Evolutionary conservation across 129 eudicot genomes (phyloP).

Genomic region (Heracleum sosnowskyi): DNA sequence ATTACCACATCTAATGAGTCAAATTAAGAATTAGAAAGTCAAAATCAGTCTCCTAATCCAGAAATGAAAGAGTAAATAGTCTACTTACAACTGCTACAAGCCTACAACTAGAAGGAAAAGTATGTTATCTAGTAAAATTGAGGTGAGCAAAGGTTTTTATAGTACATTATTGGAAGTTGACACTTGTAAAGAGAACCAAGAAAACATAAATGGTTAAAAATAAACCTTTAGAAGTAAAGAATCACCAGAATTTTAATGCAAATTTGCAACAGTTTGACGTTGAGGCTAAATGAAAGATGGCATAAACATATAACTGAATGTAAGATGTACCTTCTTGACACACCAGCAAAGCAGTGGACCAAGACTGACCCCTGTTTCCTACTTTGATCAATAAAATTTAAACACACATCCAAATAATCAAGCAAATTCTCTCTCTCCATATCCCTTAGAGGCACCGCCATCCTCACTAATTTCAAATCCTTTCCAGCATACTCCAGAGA

Average conservation of each 20-base stretch:
- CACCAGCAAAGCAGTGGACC: conserved; percentile 99
- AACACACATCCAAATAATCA: conserved; percentile 83
- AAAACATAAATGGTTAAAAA: not conserved
- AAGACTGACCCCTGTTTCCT: conserved; percentile 75
- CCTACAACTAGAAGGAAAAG: not conserved
- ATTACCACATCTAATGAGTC: not conserved
- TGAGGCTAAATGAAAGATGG: conserved; percentile 5
- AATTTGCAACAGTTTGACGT: not conserved
- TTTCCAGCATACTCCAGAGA: conserved; percentile 77
- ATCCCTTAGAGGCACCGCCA: conserved; percentile 92
- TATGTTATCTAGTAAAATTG: not conserved
- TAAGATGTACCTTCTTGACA: conserved; percentile 75
- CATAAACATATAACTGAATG: conserved; percentile 4
- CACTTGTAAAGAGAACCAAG: not conserved
- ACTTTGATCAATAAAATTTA: conserved; percentile 82
- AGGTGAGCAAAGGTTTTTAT: not conserved
- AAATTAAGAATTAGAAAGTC: not conserved
- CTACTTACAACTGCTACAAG: not conserved
- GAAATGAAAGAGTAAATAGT: not conserved
- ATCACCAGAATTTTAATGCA: not conserved
- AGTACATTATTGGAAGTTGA: not conserved
- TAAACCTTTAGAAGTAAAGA: not conserved
- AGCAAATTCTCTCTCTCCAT: conserved; percentile 81
- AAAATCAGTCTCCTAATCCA: not conserved
- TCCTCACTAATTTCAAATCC: conserved; percentile 77